phyloP scores from a whole-genome alignment of 805 yeast species.

The Lachancea nothofagi region DNA sequence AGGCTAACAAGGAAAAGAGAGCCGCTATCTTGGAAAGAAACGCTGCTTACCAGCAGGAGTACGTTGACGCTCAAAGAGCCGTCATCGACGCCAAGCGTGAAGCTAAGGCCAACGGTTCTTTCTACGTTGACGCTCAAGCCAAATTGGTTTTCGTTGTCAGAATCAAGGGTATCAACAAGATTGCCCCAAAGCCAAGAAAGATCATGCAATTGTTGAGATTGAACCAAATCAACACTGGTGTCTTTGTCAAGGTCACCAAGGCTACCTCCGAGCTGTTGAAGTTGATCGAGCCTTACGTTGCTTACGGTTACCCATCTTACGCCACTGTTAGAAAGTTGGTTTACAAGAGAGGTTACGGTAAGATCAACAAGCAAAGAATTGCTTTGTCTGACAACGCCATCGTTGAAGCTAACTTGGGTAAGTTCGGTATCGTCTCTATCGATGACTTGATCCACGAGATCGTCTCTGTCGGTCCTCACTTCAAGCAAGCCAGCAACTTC shows the following conservation, averaged over 20 bases:
- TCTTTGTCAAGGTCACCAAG: slow-evolving; percentile 90
- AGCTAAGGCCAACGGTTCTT: slow-evolving; percentile 89
- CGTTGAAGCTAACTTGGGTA: slow-evolving; percentile 83
- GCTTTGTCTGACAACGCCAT: slow-evolving; percentile 82
- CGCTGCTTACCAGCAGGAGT: slow-evolving; percentile 94
- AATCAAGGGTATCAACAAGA: slow-evolving; percentile 99
- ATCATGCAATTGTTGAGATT: slow-evolving; percentile 90
- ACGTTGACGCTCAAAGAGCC: slow-evolving; percentile 88
- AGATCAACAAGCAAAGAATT: slow-evolving; percentile 93
- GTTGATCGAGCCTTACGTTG: slow-evolving; percentile 93
- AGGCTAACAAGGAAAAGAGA: slow-evolving; percentile 53
- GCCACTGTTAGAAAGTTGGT: slow-evolving; percentile 86
- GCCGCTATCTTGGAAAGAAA: slow-evolving; percentile 85
- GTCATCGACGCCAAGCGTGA: slow-evolving; percentile 82
- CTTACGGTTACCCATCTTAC: slow-evolving; percentile 95
- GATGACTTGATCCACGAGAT: slow-evolving; percentile 96
- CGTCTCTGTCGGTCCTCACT: slow-evolving; percentile 95
- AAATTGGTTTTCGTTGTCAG: slow-evolving; percentile 93
- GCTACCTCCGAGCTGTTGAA: slow-evolving; percentile 89
- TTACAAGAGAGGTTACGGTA: slow-evolving; percentile 98
- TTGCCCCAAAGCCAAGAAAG: slow-evolving; percentile 99
- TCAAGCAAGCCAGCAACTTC: slow-evolving; percentile 98
- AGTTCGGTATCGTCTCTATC: slow-evolving; percentile 85
- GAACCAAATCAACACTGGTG: slow-evolving; percentile 92
- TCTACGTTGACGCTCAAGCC: slow-evolving; percentile 92